A percentile compares a stretch with the other conserved stretches of the same genome.
Evolutionary conservation across 1,139 yeast genomes (phyloP).

Genomic region (Yamadazyma blattariae): DNA sequence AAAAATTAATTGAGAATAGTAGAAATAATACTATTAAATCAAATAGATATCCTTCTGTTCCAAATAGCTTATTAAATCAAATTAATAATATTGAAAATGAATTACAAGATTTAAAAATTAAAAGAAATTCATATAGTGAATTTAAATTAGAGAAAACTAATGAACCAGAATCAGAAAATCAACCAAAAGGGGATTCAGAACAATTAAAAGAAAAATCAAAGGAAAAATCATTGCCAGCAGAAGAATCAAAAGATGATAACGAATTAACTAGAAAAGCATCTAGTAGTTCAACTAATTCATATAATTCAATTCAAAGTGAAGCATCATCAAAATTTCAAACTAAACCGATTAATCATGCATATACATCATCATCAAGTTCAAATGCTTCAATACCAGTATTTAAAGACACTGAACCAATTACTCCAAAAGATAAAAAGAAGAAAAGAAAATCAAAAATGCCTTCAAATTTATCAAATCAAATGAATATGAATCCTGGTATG

Average conservation of each 20-base stretch:
- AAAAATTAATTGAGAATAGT: conserved; percentile 26
- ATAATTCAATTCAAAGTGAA: conserved; percentile 39
- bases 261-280: conserved; percentile 22
- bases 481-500: conserved; percentile 1
- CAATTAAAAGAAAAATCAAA: neutral
- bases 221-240: neutral
- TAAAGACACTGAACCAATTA: too few species aligned
- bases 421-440: conserved; percentile 13
- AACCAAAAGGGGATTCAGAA: conserved; percentile 2
- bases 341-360: conserved; percentile 8
- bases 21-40: conserved; percentile 35
- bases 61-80: conserved; percentile 14
- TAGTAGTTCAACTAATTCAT: conserved; percentile 27
- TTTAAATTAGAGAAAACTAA: conserved; percentile 19
- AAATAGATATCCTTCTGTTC: conserved; percentile 38
- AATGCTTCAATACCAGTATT: conserved; percentile 6
- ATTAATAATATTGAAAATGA: conserved; percentile 6
- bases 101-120: conserved; percentile 3
- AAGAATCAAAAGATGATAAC: conserved; percentile 3
- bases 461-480: too few species aligned
- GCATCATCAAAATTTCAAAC: conserved; percentile 34
- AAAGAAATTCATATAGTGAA: conserved; percentile 26
- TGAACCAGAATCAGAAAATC: neutral
- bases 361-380: neutral
- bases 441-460: conserved; percentile 3